Evolutionary conservation across 257 asterid genomes (phyloP).

Genomic region (Solanum virginianum): DNA sequence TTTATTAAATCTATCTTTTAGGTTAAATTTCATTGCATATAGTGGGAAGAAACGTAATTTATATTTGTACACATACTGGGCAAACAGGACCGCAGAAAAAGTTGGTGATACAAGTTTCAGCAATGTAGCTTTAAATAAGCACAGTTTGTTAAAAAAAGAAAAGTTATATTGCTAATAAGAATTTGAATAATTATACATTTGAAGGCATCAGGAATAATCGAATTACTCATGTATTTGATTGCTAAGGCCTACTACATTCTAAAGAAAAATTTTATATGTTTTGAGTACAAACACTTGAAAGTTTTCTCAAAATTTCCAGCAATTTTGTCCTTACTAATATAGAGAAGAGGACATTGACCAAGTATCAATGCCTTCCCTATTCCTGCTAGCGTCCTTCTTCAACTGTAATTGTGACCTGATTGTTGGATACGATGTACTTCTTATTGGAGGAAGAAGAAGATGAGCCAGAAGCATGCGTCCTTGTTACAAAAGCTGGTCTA

Average conservation of each 20-base stretch:
- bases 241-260: background rate
- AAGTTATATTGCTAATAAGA: no score
- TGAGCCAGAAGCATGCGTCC: background rate
- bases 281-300: background rate
- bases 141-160: no score
- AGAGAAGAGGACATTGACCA: background rate
- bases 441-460: background rate
- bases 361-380: background rate
- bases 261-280: background rate
- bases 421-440: background rate
- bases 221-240: background rate
- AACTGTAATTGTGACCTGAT: background rate
- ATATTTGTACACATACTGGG: no score
- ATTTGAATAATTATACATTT: no score
- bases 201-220: no score
- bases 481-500: constrained; percentile 7
- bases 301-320: background rate
- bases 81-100: no score
- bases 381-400: background rate
- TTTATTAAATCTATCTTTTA: no score
- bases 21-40: no score
- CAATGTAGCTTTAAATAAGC: no score
- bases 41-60: no score
- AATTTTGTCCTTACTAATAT: background rate
- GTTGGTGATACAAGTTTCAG: no score